Evolutionary conservation across 768 basidiomycete genomes (phyloP), one percentile per base, ranked within the genome.

Genomic region (Hericium alpestre): DNA sequence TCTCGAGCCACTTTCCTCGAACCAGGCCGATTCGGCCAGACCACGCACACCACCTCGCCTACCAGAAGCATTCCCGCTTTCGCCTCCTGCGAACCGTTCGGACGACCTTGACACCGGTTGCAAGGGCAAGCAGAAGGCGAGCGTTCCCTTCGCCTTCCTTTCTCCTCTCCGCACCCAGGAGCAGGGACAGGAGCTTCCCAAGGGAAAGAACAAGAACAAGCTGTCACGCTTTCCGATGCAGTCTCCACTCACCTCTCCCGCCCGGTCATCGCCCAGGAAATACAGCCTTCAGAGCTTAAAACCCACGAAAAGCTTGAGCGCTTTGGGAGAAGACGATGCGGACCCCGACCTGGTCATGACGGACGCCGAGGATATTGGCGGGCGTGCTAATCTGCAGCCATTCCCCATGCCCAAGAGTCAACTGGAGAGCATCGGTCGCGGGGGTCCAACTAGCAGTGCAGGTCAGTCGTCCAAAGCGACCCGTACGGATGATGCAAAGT

Each of bases 241-340:
- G 53, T 63, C 61, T 25, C 57, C 59, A 6, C 32, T 61, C 15
- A 61, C 61, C n/a, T 63, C 61, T 16, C 60, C 61, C 4, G 55
- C 43, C 8, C 43, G 43, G 8, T 46, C 22, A 12, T 46, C 43
- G n/a, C 43, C 32, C 9, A 32, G 32, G 32, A 32, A 32, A 32
- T 16, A 46, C 6, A 13, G 15, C 15, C 27, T 40, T 39, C 20
- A n/a, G 46, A 22, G 16, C 50, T 55, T 8, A 49, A 51, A 18
- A 55, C 32, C 25, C 16, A 53, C 54, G 12, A 51, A 12, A 39
- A 47, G 37, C 40, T n/a, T 43, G 37, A 3, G 23, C 20, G 22
- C 20, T 5, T n/a, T 51, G 22, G 52, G 56, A 25, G 18, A 37
- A 15, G 41, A 49, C 20, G 6, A 20, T 4, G 55, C 56, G n/a